Evolutionary conservation across 164 flowering plant genomes (phyloP), one percentile per base, ranked within the genome.

Genomic region (Vitis amurensis): DNA sequence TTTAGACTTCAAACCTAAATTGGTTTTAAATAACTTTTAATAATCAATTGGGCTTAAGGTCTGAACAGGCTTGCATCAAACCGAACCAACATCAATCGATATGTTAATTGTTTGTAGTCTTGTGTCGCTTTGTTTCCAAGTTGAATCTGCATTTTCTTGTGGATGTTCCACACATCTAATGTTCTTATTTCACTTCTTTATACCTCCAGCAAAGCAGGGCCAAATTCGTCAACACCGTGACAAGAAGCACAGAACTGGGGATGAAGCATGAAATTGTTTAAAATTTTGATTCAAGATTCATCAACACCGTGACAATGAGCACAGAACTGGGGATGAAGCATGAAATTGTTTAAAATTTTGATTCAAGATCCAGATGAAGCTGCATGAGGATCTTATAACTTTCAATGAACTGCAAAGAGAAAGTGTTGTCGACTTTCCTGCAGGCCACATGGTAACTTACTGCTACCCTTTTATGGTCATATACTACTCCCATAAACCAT

Each of bases 341-440:
- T 68, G 69, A 63, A 71, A 44, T 67, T 17, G 23, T 66, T 69
- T 7, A 76, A 61, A 66, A 65, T 75, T 58, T 52, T 73, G 11
- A 64, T 62, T 44, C 67, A 50, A 50, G 76, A 75, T 47, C 29
- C 16, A 29, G 48, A 59, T 57, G 67, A 69, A 69, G 75, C 47
- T 3, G 17, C 13, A 59, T 44, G 19, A 13, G 37, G 48, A n/a
- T n/a, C 30, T 64, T 16, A 16, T 30, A 23, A 57, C 29, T n/a
- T 55, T 9, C 15, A 3, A 50, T 27, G 14, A 61, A 52, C 51
- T 17, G 5, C 48, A 65, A 49, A n/a, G 19, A 52, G 14, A 48
- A 19, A 10, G 13, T 57, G 4, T 11, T 4, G 11, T 17, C 17
- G 14, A 23, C 15, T 50, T 67, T 66, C 51, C 37, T 10, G 19